Conservation (phyloP, 768 basidiomycete species). For the Psilocybe cubensis region DNA sequence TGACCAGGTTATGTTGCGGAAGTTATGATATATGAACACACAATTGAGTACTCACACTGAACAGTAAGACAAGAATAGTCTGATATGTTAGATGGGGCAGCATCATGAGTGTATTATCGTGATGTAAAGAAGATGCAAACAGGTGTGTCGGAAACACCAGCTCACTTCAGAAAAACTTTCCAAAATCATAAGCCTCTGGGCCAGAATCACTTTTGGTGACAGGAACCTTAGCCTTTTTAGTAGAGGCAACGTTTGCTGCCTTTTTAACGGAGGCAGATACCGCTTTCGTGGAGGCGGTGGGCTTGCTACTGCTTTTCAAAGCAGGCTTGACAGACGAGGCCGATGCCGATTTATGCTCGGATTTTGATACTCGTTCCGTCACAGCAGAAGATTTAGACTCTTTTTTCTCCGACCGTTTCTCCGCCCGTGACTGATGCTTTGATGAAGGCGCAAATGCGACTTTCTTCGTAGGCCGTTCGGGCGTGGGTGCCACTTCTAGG, state of each 20-base stretch:
- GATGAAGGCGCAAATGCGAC: conserved; percentile 47
- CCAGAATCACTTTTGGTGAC: conserved; percentile 10
- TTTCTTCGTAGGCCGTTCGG: conserved; percentile 47
- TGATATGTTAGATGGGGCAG: too few relatives aligned
- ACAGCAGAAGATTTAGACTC: conserved; percentile 7
- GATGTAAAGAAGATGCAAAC: too few relatives aligned
- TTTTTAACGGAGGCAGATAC: conserved; percentile 21
- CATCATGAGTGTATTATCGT: too few relatives aligned
- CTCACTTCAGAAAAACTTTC: conserved; percentile 50
- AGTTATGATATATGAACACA: too few relatives aligned
- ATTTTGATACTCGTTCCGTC: conserved; percentile 15
- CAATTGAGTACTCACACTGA: too few relatives aligned
- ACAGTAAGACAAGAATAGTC: too few relatives aligned
- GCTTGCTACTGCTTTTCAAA: conserved; percentile 15
- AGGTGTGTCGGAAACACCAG: too few relatives aligned
- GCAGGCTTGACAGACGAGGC: conserved; percentile 4
- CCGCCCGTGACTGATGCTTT: conserved; percentile 7
- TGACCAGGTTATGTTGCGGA: too few relatives aligned
- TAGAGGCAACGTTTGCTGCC: conserved; percentile 39
- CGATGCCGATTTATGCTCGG: conserved; percentile 7
- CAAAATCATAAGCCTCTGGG: conserved; percentile 58
- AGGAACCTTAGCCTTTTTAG: conserved; percentile 25
- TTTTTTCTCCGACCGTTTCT: conserved; percentile 19
- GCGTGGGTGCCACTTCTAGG: conserved; percentile 22
- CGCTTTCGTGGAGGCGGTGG: not conserved